Percentiles rank a stretch among this genome's conserved stretches.
Conservation (phyloP, 2,329 filamentous ascomycete genomes). For the Fusarium xylarioides region DNA sequence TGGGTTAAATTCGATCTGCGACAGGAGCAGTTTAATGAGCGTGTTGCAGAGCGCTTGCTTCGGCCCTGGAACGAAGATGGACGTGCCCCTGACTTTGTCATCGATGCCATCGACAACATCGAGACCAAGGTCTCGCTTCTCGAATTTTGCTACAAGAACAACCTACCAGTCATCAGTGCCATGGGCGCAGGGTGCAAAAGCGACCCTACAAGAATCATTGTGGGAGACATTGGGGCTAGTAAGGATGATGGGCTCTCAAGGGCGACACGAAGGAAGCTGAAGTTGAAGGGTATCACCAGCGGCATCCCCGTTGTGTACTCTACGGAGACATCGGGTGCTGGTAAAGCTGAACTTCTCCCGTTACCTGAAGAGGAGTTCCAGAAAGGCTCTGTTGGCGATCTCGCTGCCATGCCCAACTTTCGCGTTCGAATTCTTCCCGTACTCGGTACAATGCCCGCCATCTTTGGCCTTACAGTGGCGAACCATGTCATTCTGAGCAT, state of each 20-base stretch:
- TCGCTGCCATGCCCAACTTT: constrained; percentile 91
- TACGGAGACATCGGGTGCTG: constrained; percentile 86
- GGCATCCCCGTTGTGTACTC: constrained; percentile 95
- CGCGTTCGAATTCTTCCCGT: constrained; percentile 94
- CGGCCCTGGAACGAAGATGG: constrained; percentile 69
- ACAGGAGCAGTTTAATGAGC: constrained; percentile 81
- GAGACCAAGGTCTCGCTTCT: constrained; percentile 93
- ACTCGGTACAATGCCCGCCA: constrained; percentile 94
- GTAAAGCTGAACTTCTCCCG: constrained; percentile 89
- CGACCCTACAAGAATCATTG: constrained; percentile 80
- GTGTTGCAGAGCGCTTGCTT: constrained; percentile 73
- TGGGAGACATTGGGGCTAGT: constrained; percentile 89
- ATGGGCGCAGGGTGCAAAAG: constrained; percentile 98
- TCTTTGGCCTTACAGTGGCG: constrained; percentile 90
- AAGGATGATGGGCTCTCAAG: constrained; percentile 90
- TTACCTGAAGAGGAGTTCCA: constrained; percentile 86
- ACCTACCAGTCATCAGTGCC: constrained; percentile 85
- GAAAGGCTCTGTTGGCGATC: constrained; percentile 85
- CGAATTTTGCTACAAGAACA: constrained; percentile 83
- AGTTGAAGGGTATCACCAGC: constrained; percentile 78
- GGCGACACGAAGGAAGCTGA: constrained; percentile 81
- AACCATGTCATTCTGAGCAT: constrained; percentile 92
- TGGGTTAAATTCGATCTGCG: constrained; percentile 91
- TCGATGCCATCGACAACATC: constrained; percentile 99
- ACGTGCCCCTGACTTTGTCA: constrained; percentile 82